Base-by-base conservation (phyloP, 495 filamentous ascomycete genomes). In the Aspergillus carlsbadensis region DNA sequence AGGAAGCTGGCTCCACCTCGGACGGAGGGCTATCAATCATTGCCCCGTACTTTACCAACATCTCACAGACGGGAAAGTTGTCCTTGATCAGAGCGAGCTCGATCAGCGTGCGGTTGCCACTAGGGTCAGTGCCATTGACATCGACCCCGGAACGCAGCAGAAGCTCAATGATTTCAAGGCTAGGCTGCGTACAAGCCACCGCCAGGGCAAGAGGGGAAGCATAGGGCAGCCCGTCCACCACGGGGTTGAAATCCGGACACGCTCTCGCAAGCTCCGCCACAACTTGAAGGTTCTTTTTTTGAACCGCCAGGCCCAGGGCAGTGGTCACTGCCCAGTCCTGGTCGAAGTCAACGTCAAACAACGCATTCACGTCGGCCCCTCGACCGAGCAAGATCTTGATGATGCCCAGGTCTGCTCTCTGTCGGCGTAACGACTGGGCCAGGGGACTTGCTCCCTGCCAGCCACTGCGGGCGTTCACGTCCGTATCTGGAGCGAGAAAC, bases 341-440 rank as follows among this genome's bases (percentile, higher is more conserved):
- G 14, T 17, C 20, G 33, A 41, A 26, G 3, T 15, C 20, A 41
- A 17, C 41, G 11, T 52, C 35, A 41, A 52, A 11, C 20, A 58
- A 17, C 15, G 22, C 42, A 52, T 62, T 59, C 13, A 59, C 33
- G 11, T 62, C 44, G 6, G 60, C 60, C 31, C 56, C 60, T 17
- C 42, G 49, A n/a, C 36, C 31, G 39, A 62, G 56, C 8, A 62
- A 37, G 13, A 55, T 6, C 4, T 54, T 29, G 4, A 59, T 35
- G 6, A 56, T 54, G 18, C 15, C 42, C 20, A 66, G n/a, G 56
- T 65, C n/a, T n/a, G n/a, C n/a, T n/a, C n/a, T 55, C 45, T 60
- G 34, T 6, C 15, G 6, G 2, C 3, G 1, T 31, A 44, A 20
- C 21, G 55, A 45, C n/a, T 52, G 0, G 4, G 49, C 49, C 14